Evolutionary conservation across 2,329 filamentous ascomycete genomes (phyloP).

Genomic region (Aspergillus hiratsukae): DNA sequence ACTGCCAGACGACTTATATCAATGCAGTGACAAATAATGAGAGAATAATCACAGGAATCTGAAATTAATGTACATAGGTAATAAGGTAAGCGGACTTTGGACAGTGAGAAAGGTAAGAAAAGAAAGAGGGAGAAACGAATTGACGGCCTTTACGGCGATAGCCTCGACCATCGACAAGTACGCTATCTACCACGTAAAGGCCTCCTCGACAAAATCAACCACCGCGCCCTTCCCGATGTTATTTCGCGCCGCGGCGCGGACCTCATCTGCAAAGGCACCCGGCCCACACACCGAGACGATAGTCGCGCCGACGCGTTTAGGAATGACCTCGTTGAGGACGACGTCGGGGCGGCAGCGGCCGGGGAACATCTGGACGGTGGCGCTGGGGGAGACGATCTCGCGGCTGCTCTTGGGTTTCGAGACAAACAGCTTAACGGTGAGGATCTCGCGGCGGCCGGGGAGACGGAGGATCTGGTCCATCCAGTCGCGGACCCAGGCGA

Average conservation of each 20-base stretch:
- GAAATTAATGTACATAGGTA: not conserved
- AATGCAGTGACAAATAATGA: not conserved
- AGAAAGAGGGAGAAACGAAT: not conserved
- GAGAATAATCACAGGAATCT: not conserved
- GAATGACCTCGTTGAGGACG: conserved; percentile 55
- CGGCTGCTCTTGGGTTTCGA: conserved; percentile 54
- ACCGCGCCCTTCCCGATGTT: conserved; percentile 49
- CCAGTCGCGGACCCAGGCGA: conserved; percentile 61
- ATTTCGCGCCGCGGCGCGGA: conserved; percentile 51
- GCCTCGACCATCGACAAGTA: not conserved
- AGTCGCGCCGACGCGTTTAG: conserved; percentile 53
- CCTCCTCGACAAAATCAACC: conserved; percentile 62
- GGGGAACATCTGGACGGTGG: conserved; percentile 58
- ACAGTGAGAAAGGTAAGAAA: not conserved
- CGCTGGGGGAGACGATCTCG: conserved; percentile 54
- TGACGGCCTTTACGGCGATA: not conserved
- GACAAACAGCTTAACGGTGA: conserved; percentile 59
- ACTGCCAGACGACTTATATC: not conserved
- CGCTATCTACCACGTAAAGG: conserved; percentile 55
- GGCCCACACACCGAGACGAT: conserved; percentile 61
- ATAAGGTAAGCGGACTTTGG: not conserved
- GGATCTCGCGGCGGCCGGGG: conserved; percentile 54
- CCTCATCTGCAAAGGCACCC: conserved; percentile 59
- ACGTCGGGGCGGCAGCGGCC: conserved; percentile 54
- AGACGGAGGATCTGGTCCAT: conserved; percentile 62